Evolutionary conservation across 2,329 filamentous ascomycete species (phyloP), one percentile per base, ranked within the genome.

Genomic region (Fusarium citri): DNA sequence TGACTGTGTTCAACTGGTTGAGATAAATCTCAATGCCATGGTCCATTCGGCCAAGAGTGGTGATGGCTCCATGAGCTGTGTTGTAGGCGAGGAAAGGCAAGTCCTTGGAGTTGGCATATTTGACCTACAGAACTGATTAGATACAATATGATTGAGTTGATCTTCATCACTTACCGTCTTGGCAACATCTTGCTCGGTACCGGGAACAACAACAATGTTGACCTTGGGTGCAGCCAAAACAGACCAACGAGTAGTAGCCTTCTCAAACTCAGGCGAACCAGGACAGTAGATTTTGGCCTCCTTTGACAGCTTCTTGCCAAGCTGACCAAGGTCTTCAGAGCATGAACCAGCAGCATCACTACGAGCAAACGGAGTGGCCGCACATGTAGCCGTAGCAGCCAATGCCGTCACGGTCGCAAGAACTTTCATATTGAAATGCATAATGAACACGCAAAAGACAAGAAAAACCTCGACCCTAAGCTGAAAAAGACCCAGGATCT

Each of bases 61-160:
- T 84, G 47, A 85, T 79, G 5, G 83, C 78, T 6, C 86, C 87
- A 60, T 89, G 87, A 3, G 79, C 81, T 16, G 85, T 84, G 71
- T 85, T 87, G 72, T 80, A 83, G 1, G 85, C 82, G 4, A 89
- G 81, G 65, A 89, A 87, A 0, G 86, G 84, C 4, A 87, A 59
- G 3, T 79, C 70, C 47, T 81, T 76, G 40, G 78, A 71, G 67
- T 84, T 85, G 43, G 86, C 86, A 62, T 79, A 87, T 51, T 76
- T 77, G 28, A 79, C 72, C 77, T 54, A 15, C 2, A 41, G 15
- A 9, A 8, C 1, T 8, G 6, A n/a, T 47, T 20, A 64, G 28
- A 25, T n/a, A n/a, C n/a, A n/a, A n/a, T n/a, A n/a, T n/a, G n/a
- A n/a, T n/a, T n/a, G n/a, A n/a, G n/a, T n/a, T n/a, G n/a, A n/a